phyloP scores from a whole-genome alignment of 192 early-diverging fungal genomes.

The Coemansia sp. region DNA sequence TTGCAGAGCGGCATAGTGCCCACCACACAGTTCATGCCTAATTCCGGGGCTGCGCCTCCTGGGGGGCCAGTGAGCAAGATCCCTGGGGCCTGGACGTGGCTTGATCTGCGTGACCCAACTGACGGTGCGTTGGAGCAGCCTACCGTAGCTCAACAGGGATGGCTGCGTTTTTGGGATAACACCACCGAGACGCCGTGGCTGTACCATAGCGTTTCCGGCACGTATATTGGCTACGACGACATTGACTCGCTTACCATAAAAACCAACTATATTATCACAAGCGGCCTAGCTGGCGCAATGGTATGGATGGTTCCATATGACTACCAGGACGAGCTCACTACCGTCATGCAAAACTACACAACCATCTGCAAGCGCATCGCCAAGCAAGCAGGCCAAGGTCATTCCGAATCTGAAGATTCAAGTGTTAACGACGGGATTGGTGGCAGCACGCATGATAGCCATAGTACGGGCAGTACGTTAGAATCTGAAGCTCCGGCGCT shows the following conservation, averaged over 20 bases:
- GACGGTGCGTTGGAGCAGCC: constrained; percentile 34
- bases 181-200: constrained; percentile 71
- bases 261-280: constrained; percentile 51
- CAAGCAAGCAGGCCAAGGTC: constrained; percentile 5
- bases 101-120: constrained; percentile 36
- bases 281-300: constrained; percentile 65
- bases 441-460: not conserved
- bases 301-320: constrained; percentile 71
- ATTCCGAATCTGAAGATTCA: not conserved
- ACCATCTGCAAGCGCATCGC: constrained; percentile 27
- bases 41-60: constrained; percentile 32
- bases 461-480: not conserved
- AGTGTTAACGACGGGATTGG: not conserved
- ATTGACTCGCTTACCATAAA: constrained; percentile 61
- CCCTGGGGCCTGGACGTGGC: constrained; percentile 49
- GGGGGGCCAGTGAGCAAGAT: constrained; percentile 46
- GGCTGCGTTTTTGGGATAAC: constrained; percentile 65
- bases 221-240: constrained; percentile 74
- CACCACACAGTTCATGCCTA: constrained; percentile 39
- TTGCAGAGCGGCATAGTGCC: constrained; percentile 3
- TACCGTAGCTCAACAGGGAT: constrained; percentile 42
- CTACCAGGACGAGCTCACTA: constrained; percentile 55
- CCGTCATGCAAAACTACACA: constrained; percentile 40
- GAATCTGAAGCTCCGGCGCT: not conserved
- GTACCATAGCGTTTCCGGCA: constrained; percentile 57